Percentiles rank a stretch among this genome's conserved stretches.
These are phyloP conservation scores for Cladosporium colombiae DNA, from an alignment of 2,329 filamentous ascomycete genomes.

Conservation along the genomic window DNA sequence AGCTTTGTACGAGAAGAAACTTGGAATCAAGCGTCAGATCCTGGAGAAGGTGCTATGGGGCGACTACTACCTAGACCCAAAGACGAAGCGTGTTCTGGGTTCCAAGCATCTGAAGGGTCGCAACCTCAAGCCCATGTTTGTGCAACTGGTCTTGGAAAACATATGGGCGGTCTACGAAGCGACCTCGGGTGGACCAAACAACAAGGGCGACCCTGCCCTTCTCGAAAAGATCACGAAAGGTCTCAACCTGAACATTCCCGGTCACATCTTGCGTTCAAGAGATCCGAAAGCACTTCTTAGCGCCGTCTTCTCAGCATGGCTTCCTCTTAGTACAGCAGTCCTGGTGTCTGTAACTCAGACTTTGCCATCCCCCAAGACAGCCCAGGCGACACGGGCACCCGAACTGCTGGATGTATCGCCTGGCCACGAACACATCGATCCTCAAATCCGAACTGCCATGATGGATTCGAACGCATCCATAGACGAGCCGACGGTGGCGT, in stretches of 20 bases:
- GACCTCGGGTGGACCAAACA: slow-evolving; percentile 77
- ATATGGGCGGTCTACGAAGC: slow-evolving; percentile 96
- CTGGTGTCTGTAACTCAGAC: slow-evolving; percentile 93
- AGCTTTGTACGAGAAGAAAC: slow-evolving; percentile 89
- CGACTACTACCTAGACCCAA: slow-evolving; percentile 93
- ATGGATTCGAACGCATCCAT: slow-evolving; percentile 70
- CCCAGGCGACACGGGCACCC: slow-evolving; percentile 79
- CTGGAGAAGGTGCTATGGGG: slow-evolving; percentile 97
- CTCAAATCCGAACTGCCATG: slow-evolving; percentile 76
- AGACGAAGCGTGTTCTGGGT: slow-evolving; percentile 89
- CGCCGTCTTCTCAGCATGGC: slow-evolving; percentile 83
- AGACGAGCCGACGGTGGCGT: slow-evolving; percentile 81
- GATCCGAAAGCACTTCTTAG: slow-evolving; percentile 83
- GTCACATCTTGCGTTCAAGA: slow-evolving; percentile 79
- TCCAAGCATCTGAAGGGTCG: slow-evolving; percentile 92
- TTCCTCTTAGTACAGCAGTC: slow-evolving; percentile 88
- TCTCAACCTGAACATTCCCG: slow-evolving; percentile 76
- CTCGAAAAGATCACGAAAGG: slow-evolving; percentile 96
- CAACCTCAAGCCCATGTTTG: slow-evolving; percentile 92
- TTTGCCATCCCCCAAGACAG: slow-evolving; percentile 76
- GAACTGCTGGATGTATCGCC: slow-evolving; percentile 78
- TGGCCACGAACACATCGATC: slow-evolving; percentile 69
- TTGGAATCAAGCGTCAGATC: slow-evolving; percentile 84
- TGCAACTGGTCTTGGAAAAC: slow-evolving; percentile 91
- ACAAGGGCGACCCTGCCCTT: slow-evolving; percentile 77